Evolutionary conservation across 2,329 filamentous ascomycete species (phyloP), one percentile per base, ranked within the genome.

Genomic region (Huntiella abstrusa): DNA sequence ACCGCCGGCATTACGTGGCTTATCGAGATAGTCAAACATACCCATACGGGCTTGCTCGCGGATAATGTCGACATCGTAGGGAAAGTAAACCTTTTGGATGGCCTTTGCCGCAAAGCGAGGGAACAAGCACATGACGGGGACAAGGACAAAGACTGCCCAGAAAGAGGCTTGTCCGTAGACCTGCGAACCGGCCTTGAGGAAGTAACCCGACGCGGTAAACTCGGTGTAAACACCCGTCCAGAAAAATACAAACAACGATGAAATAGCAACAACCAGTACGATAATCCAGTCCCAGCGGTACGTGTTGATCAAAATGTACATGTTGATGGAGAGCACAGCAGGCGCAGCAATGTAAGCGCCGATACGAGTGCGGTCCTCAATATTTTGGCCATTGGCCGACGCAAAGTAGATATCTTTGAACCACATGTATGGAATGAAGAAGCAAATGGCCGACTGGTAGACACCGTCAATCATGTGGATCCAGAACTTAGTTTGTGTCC

Each of bases 261-360:
- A 94, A 60, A 96, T 72, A 17, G 64, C 63, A 44, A 92, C 80
- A 51, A 95, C 80, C 49, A 94, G 66, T 16, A 87, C 63, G 64
- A 92, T 92, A 56, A 98, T 69, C 88, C 88, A 98, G 60, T 98
- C 91, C 91, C 91, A 98, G 51, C 88, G 77, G 62, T 94, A 96
- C 1, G 83, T 92, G 63, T 98, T 98, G 65, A 96, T 77, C 53
- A 98, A 68, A 54, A 98, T 84, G 65, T 96, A 98, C 49, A 80
- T 66, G 62, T 98, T 98, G 67, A 94, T 92, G 36, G 84, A 80
- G 54, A 93, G 65, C 49, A 98, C 79, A 5, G 84, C 78, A 11
- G 83, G 82, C 48, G 83, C 84, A 3, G 79, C 86, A 54, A 95
- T 76, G 60, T 91, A 92, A 45, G 84, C 74, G 55, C 91, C 91